Evolutionary conservation across 306 rosid species (phyloP).

Genomic region (Quercus aquifolioides): DNA sequence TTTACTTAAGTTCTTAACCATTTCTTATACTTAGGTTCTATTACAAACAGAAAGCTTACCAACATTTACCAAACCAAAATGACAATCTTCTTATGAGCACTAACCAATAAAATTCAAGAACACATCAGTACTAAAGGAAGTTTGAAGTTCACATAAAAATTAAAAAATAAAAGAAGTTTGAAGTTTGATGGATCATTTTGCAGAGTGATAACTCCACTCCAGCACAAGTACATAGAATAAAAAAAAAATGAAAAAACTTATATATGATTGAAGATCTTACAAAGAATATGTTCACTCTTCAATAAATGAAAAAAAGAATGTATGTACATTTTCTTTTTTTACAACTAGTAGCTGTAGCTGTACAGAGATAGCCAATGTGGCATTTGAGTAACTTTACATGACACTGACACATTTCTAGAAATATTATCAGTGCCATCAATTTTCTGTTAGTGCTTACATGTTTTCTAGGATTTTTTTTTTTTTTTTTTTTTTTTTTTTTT

Average conservation of each 20-base stretch:
- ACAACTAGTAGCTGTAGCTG: conserved; percentile 2
- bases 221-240: neutral
- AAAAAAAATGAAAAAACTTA: neutral
- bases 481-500: neutral
- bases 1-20: neutral
- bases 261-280: neutral
- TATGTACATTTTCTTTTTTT: neutral
- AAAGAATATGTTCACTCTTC: neutral
- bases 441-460: neutral
- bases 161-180: no score
- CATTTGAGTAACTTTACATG: neutral
- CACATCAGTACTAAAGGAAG: neutral
- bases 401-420: neutral
- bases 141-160: neutral
- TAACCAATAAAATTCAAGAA: neutral
- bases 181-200: neutral
- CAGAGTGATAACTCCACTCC: neutral
- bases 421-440: neutral
- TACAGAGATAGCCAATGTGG: conserved; percentile 16
- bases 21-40: neutral
- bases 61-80: neutral
- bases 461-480: no score
- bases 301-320: neutral
- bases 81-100: neutral
- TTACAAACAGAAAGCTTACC: neutral